Base-by-base conservation (phyloP, 345 rosid species). In the Murraya paniculata region DNA sequence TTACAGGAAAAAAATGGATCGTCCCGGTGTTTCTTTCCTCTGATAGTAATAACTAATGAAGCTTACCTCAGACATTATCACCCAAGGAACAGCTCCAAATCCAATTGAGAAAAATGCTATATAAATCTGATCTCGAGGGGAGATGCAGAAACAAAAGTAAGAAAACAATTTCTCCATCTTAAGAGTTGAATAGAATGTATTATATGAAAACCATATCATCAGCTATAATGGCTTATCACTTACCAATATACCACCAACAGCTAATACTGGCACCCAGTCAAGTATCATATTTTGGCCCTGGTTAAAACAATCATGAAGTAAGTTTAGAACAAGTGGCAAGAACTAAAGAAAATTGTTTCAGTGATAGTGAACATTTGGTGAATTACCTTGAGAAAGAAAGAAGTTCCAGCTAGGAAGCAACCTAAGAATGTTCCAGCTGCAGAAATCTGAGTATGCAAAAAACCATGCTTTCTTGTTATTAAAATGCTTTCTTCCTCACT, bases 21-120 rank as follows among this genome's bases (percentile, higher is more conserved):
- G 57, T 18, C 22, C 57, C 18, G 9, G n/a, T 22, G 28, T 22
- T 19, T 21, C 70, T 36, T 45, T 8, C 14, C n/a, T 21, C 27
- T 21, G 31, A 39, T 2, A 33, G 71, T 39, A 4, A 19, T 39
- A 24, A 10, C 22, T 21, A 24, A 36, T 27, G 65, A 78, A 45
- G 24, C 53, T 74, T 87, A 93, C 98, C 97, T 95, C 99, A 4
- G 98, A 95, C 98, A 93, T 92, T 75, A 95, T 88, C 84, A 95
- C 85, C 99, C 99, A 95, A 36, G 98, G 99, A 85, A 91, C 96
- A 56, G 98, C 94, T 83, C 98, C 97, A 92, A 91, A 83, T 77
- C 99, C 98, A 48, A 95, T 87, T 19, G 98, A 93, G 83, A 90
- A 95, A 10, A 87, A 80, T 39, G 96, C 85, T 73, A 91, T 68